phyloP scores from a whole-genome alignment of 257 asterid species.

The Agastache rugosa region DNA sequence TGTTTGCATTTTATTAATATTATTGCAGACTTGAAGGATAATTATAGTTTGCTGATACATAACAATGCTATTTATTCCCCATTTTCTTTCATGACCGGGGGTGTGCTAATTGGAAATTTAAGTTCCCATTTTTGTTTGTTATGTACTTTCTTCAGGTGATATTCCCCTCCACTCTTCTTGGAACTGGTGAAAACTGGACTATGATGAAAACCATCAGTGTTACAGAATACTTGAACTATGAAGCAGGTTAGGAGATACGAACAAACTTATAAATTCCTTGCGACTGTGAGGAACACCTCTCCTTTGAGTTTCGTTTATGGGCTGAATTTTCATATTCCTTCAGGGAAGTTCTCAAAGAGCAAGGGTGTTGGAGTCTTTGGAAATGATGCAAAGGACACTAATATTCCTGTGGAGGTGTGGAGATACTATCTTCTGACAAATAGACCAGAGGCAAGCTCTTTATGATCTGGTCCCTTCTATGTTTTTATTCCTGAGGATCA shows the following conservation, averaged over 20 bases:
- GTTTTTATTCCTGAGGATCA: slow-evolving; percentile 15
- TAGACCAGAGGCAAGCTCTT: slow-evolving; percentile 85
- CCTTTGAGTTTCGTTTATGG: slow-evolving; percentile 3
- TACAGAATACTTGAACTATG: slow-evolving; percentile 94
- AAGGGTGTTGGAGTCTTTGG: slow-evolving; percentile 97
- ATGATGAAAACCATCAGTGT: slow-evolving; percentile 96
- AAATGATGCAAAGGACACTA: slow-evolving; percentile 87
- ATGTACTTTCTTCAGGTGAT: slow-evolving; percentile 65
- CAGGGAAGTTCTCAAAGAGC: slow-evolving; percentile 96
- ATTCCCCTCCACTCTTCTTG: slow-evolving; percentile 94
- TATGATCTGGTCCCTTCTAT: slow-evolving; percentile 24
- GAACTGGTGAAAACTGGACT: slow-evolving; percentile 97
- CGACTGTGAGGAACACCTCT: slow-evolving; percentile 11
- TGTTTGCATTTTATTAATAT: not conserved
- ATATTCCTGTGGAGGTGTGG: slow-evolving; percentile 97
- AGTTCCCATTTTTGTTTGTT: not conserved
- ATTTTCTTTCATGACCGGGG: slow-evolving; percentile 8
- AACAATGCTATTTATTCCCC: slow-evolving; percentile 9
- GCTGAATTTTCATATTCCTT: slow-evolving; percentile 22
- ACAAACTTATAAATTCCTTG: slow-evolving; percentile 20
- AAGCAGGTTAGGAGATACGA: slow-evolving; percentile 75
- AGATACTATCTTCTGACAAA: slow-evolving; percentile 93
- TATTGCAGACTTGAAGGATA: slow-evolving; percentile 9
- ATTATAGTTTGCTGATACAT: slow-evolving; percentile 12
- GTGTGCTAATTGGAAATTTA: not conserved